Base-by-base conservation (phyloP, 1,284 basidiomycete genomes). In the Ganoderma resinaceum region DNA sequence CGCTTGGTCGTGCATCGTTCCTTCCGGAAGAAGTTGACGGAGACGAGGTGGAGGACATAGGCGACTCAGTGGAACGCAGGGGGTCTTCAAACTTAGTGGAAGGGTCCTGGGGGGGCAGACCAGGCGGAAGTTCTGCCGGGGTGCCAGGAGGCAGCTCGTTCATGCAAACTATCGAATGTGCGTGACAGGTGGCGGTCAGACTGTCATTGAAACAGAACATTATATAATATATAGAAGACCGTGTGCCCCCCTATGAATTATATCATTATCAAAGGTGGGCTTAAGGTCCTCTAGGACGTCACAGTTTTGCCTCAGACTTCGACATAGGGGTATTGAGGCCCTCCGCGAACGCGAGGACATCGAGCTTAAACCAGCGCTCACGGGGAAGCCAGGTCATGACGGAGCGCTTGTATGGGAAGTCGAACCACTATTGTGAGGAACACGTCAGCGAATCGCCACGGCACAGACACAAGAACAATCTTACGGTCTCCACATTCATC, bases 401-500 rank as follows among this genome's bases (percentile, higher is more conserved):
- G 14, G 78, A 80, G 55, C 80, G 75, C 68, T 80, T 80, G 66
- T 81, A 80, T 18, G 79, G 78, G 67, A 81, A 79, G 70, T 80
- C 79, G 57, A 80, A 79, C 2, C 74, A 40, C 80, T 79, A 18
- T 20, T 6, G 69, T 26, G 23, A 80, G 79, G 29, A 26, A 42
- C 18, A 16, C 33, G 31, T 20, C 14, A 61, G 61, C 60, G 37
- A 12, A 29, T 43, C 33, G 23, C 23, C 40, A 52, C 33, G 16
- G 31, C 38, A 52, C 31, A 18, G 31, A n/a, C n/a, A n/a, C n/a
- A 3, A 20, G 33, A n/a, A 23, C 31, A n/a, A 63, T 4, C 58
- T 66, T 38, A 76, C 74, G 38, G 69, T 69, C 14, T 74, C 38
- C 11, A 76, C 61, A 58, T 74, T 69, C 73, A 74, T 73, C 52